A percentile compares a stretch with the other conserved stretches of the same genome.
Conservation (phyloP, 192 early-diverging fungal genomes). For the Backusella luteola region DNA sequence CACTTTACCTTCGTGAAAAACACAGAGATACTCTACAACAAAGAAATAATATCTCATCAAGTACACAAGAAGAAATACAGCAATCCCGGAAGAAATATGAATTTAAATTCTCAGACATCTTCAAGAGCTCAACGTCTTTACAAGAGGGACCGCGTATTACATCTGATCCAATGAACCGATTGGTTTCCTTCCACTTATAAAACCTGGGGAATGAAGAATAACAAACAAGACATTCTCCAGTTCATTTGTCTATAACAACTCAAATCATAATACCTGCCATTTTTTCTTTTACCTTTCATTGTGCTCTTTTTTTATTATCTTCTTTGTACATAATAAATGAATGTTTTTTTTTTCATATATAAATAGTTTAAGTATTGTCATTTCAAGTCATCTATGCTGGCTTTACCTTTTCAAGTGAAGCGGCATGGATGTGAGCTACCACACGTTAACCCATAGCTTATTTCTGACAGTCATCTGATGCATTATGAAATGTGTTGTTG, state of each 20-base stretch:
- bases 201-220: background rate
- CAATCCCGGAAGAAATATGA: background rate
- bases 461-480: constrained; percentile 2
- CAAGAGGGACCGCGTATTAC: background rate
- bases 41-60: background rate
- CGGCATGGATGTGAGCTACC: background rate
- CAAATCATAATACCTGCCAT: background rate
- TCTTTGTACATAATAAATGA: background rate
- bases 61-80: background rate
- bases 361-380: background rate
- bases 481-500: constrained; percentile 5
- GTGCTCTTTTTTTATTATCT: background rate
- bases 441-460: background rate
- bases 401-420: background rate
- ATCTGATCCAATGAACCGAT: constrained; percentile 4
- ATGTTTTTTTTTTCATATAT: background rate
- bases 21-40: background rate
- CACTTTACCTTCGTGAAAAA: constrained; percentile 3
- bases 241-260: background rate
- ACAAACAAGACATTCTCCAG: constrained; percentile 4
- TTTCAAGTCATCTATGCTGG: background rate
- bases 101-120: background rate
- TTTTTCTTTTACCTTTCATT: background rate
- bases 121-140: background rate
- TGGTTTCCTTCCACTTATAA: background rate